Percentiles rank a stretch among this genome's conserved stretches.
Conservation (phyloP, 73 alveolate genomes). For the Chromera velia region DNA sequence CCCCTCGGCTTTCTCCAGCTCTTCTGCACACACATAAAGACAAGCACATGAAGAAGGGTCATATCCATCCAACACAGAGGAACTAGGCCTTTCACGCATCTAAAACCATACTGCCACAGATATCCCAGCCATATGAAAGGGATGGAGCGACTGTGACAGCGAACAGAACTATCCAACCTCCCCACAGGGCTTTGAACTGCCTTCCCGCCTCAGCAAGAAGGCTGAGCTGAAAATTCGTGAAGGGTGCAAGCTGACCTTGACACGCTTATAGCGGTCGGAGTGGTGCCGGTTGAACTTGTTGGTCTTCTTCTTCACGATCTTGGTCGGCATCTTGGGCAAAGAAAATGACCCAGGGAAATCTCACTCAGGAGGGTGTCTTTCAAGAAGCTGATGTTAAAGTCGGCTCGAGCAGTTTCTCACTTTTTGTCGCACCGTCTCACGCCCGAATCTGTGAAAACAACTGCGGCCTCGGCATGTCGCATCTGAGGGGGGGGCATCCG, state of each 20-base stretch:
- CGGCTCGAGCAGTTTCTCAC: too few species aligned
- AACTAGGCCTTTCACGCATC: neutral
- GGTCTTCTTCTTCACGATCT: neutral
- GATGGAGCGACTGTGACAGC: too few species aligned
- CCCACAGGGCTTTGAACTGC: neutral
- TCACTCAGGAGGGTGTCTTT: too few species aligned
- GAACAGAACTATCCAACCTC: neutral
- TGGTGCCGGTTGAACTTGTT: slow-evolving; percentile 56
- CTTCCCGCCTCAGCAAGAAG: neutral
- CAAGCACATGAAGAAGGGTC: neutral
- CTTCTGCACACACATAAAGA: slow-evolving; percentile 23
- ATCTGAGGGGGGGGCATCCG: too few species aligned
- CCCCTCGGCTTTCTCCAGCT: slow-evolving; percentile 98
- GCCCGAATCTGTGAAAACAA: too few species aligned
- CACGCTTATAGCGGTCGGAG: slow-evolving; percentile 68
- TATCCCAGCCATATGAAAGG: too few species aligned
- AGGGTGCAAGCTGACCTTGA: slow-evolving; percentile 60
- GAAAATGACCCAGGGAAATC: too few species aligned
- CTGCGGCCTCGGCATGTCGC: too few species aligned
- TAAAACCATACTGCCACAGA: too few species aligned
- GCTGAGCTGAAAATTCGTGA: too few species aligned
- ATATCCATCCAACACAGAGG: neutral
- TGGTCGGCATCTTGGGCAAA: neutral
- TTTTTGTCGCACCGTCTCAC: too few species aligned
- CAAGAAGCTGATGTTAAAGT: too few species aligned